Base-by-base conservation (phyloP, 495 filamentous ascomycete species). In the Elaphomyces granulatus region DNA sequence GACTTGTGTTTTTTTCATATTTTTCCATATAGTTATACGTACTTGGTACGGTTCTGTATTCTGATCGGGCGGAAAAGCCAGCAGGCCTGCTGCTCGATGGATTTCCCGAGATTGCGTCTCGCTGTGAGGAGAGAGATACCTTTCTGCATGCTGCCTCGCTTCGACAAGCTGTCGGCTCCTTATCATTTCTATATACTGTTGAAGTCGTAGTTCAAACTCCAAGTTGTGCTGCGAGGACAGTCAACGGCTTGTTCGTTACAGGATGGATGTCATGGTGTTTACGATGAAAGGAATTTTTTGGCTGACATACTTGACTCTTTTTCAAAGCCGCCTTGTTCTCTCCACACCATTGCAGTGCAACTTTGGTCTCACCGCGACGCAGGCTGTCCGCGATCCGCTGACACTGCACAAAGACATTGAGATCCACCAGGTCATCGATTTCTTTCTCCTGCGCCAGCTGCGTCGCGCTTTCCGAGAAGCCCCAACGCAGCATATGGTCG, bases 121-220 rank as follows among this genome's bases (percentile, higher is more conserved):
- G 28, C 61, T 58, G 51, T 77, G 80, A 6, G 74, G 72, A 15
- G 72, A 60, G 12, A 98, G 70, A 58, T 78, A 83, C 53, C 83
- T 94, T 50, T 71, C 78, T 4, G 86, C 87, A 56, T 95, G 80
- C 15, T 60, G 53, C 42, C 81, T 79, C n/a, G 87, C 82, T 42
- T 94, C 85, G 38, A 77, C 50, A 18, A 79, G 67, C 14, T 77
- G 60, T 32, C 70, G 68, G 26, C 64, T 75, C 32, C 90, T 70
- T 37, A 92, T 72, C 41, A 95, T 68, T 54, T 96, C 90, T 46
- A 96, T 87, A 55, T 83, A 95, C 54, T 96, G 86, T 59, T 98
- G 90, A 47, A 92, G 67, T n/a, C 92, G 77, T 8, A 98, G 71
- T 67, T 93, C 81, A 53, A 93, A 90, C 55, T 96, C 92, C 19